Percentiles rank a stretch among this genome's conserved stretches.
phyloP scores from a whole-genome alignment of 2,329 filamentous ascomycete species.

The Nectriaceae sp. region DNA sequence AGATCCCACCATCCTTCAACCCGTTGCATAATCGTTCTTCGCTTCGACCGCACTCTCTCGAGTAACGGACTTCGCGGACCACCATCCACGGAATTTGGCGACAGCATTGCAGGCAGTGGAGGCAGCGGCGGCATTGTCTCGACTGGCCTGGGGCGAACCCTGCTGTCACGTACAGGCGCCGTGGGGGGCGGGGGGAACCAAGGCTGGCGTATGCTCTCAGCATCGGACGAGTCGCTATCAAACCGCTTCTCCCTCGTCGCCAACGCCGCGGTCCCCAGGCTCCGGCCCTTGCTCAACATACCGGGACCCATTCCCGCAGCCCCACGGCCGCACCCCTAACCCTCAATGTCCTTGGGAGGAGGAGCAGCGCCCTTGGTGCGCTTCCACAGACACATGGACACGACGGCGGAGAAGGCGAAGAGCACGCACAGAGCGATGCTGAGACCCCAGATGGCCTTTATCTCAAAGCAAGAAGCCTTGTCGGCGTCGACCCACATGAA shows the following conservation, averaged over 20 bases:
- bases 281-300: constrained; percentile 22
- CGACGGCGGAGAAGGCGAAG: constrained; percentile 64
- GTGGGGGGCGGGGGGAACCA: constrained; percentile 40
- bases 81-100: constrained; percentile 17
- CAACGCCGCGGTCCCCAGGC: constrained; percentile 42
- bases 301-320: constrained; percentile 24
- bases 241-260: constrained; percentile 32
- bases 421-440: constrained; percentile 76
- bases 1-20: constrained; percentile 60
- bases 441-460: constrained; percentile 87
- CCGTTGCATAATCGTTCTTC: constrained; percentile 49
- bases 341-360: constrained; percentile 49
- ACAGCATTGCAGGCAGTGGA: constrained; percentile 20
- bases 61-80: constrained; percentile 28
- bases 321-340: constrained; percentile 50
- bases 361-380: constrained; percentile 48
- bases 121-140: constrained; percentile 33
- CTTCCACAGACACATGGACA: constrained; percentile 63
- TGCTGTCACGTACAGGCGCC: constrained; percentile 32
- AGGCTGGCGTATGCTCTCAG: constrained; percentile 29
- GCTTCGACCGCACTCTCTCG: constrained; percentile 35
- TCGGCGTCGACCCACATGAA: constrained; percentile 53
- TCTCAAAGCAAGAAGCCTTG: constrained; percentile 73
- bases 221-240: constrained; percentile 35
- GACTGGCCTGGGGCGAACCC: constrained; percentile 27